phyloP scores from a whole-genome alignment of 148 eudicot genomes.

The Rhododendron griersonianum region DNA sequence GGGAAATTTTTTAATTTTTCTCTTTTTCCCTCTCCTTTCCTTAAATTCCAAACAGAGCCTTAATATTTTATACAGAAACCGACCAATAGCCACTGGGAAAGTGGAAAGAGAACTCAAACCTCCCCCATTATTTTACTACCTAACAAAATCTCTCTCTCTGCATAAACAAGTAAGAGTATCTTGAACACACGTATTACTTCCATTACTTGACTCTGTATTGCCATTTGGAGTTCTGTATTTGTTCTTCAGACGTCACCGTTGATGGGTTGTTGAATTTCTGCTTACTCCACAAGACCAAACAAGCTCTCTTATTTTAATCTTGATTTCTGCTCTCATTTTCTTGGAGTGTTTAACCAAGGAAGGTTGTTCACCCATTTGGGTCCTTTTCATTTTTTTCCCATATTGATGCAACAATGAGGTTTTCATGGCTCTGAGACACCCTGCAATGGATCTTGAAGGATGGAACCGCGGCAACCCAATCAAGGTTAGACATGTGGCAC shows the following conservation, averaged over 20 bases:
- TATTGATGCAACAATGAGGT: slow-evolving; percentile 13
- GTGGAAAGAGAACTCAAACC: neutral
- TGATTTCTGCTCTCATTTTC: neutral
- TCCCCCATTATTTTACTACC: slow-evolving; percentile 1
- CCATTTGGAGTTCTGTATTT: neutral
- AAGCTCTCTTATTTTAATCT: neutral
- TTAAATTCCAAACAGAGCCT: too few relatives aligned
- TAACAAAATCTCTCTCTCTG: neutral
- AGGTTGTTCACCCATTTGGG: slow-evolving; percentile 14
- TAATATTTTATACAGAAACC: neutral
- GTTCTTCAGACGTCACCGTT: slow-evolving; percentile 4
- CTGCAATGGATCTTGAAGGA: slow-evolving; percentile 52
- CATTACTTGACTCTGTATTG: neutral
- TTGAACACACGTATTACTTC: neutral
- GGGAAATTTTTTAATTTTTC: too few relatives aligned
- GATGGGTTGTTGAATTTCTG: neutral
- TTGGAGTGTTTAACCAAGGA: slow-evolving; percentile 12
- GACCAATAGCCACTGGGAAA: neutral
- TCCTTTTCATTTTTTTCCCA: neutral
- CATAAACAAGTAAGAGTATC: neutral
- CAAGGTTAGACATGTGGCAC: slow-evolving; percentile 34
- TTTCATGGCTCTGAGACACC: slow-evolving; percentile 15
- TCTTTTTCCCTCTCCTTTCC: too few relatives aligned
- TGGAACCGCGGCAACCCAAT: slow-evolving; percentile 27
- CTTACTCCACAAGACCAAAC: neutral